phyloP scores from a whole-genome alignment of 345 rosid species.

The Eutrema heterophyllum region DNA sequence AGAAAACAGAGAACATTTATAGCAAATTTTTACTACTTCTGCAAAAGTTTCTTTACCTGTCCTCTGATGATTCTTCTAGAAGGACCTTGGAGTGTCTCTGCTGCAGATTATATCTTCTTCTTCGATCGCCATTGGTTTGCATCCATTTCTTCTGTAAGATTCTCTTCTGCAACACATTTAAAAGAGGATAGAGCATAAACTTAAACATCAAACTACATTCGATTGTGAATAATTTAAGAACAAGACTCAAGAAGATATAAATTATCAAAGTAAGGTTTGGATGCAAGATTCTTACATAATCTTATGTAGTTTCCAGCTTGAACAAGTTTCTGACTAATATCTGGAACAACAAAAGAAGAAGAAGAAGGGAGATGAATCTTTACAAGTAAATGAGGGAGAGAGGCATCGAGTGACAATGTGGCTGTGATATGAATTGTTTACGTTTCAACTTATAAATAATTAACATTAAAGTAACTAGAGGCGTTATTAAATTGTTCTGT shows the following conservation, averaged over 20 bases:
- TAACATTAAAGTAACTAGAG: neutral
- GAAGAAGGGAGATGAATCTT: slow-evolving; percentile 28
- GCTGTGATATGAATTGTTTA: slow-evolving; percentile 20
- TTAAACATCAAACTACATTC: neutral
- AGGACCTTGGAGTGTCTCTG: slow-evolving; percentile 22
- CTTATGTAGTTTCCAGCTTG: neutral
- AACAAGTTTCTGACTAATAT: slow-evolving; percentile 5
- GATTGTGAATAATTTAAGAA: neutral
- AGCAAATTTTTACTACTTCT: neutral
- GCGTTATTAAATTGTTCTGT: neutral
- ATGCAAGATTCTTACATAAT: slow-evolving; percentile 16
- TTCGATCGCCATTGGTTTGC: slow-evolving; percentile 31
- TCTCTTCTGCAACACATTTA: neutral
- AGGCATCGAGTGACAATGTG: slow-evolving; percentile 13
- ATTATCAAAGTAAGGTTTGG: slow-evolving; percentile 9
- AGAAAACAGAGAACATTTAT: neutral
- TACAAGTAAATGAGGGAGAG: slow-evolving; percentile 23
- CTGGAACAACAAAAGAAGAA: slow-evolving; percentile 4
- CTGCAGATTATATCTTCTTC: slow-evolving; percentile 23
- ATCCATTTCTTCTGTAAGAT: slow-evolving; percentile 19
- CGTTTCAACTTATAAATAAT: slow-evolving; percentile 29
- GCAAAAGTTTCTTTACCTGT: slow-evolving; percentile 13
- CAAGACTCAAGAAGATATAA: slow-evolving; percentile 7
- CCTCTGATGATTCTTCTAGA: slow-evolving; percentile 11
- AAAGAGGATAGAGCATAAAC: neutral